Percentiles rank a stretch among this genome's conserved stretches.
Evolutionary conservation across 768 basidiomycete species (phyloP).

Genomic region (Mycena rosella): DNA sequence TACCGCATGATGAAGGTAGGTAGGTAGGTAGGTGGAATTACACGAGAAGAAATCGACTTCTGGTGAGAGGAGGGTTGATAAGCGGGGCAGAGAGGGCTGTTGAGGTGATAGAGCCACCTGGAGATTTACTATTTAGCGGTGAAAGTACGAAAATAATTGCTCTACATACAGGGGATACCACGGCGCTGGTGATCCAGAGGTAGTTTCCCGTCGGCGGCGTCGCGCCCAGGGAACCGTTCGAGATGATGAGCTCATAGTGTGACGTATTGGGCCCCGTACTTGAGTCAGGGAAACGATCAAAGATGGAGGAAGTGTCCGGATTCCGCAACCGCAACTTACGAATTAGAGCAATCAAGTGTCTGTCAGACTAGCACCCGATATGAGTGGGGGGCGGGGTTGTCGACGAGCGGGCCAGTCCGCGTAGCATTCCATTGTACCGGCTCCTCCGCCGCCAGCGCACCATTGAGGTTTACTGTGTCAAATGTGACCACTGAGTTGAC

Average conservation of each 20-base stretch:
- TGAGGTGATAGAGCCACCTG: neutral
- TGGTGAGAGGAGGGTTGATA: no score
- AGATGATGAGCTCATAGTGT: constrained; percentile 47
- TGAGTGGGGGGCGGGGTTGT: constrained; percentile 38
- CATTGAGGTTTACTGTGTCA: constrained; percentile 41
- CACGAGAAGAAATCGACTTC: no score
- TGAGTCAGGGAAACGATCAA: constrained; percentile 42
- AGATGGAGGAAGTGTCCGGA: constrained; percentile 34
- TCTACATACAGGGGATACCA: constrained; percentile 45
- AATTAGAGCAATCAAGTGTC: no score
- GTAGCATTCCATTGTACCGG: constrained; percentile 46
- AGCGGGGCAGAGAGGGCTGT: no score
- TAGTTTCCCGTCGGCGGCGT: constrained; percentile 39
- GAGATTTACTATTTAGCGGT: no score
- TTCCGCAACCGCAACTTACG: constrained; percentile 43
- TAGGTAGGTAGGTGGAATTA: no score
- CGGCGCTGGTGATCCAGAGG: constrained; percentile 35
- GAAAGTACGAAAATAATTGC: constrained; percentile 42
- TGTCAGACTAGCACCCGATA: no score
- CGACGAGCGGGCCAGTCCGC: constrained; percentile 45
- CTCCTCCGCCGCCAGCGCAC: constrained; percentile 38
- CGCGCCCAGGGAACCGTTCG: constrained; percentile 34
- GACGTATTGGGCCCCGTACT: constrained; percentile 45
- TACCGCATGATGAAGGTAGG: no score
- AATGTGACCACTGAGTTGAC: constrained; percentile 45